A percentile compares a stretch with the other conserved stretches of the same genome.
These are phyloP conservation scores for Suillus placidus DNA, from an alignment of 768 basidiomycete genomes.

Conservation along the genomic window DNA sequence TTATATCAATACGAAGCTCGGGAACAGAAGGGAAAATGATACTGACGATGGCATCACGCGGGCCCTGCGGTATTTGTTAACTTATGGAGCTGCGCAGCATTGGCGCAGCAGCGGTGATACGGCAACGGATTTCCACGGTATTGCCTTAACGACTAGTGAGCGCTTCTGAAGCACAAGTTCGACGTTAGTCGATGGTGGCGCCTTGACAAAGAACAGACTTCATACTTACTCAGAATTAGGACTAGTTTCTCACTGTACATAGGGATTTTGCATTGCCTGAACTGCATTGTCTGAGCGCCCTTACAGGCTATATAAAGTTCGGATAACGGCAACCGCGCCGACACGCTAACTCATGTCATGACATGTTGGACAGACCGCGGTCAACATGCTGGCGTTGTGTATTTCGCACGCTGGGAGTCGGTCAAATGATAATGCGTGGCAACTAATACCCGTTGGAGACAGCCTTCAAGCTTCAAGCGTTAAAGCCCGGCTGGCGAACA, in stretches of 20 bases:
- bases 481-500: background rate
- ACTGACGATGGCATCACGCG: background rate
- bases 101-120: background rate
- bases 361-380: background rate
- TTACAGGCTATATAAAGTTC: slow-evolving; percentile 5
- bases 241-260: background rate
- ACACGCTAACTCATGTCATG: background rate
- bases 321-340: no score
- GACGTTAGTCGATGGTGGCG: background rate
- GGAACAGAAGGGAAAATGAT: background rate
- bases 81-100: slow-evolving; percentile 13
- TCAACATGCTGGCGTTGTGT: background rate
- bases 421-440: background rate
- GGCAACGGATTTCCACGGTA: background rate
- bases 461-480: background rate
- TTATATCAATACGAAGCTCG: background rate
- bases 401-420: background rate
- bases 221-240: background rate
- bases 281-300: background rate
- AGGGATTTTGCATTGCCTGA: background rate
- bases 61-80: no score
- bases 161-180: background rate
- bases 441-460: background rate
- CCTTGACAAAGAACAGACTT: background rate
- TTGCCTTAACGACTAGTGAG: slow-evolving; percentile 1